These are phyloP conservation scores for Phytophthora litchii DNA, from an alignment of 352 stramenopile genomes.

Conservation along the genomic window DNA sequence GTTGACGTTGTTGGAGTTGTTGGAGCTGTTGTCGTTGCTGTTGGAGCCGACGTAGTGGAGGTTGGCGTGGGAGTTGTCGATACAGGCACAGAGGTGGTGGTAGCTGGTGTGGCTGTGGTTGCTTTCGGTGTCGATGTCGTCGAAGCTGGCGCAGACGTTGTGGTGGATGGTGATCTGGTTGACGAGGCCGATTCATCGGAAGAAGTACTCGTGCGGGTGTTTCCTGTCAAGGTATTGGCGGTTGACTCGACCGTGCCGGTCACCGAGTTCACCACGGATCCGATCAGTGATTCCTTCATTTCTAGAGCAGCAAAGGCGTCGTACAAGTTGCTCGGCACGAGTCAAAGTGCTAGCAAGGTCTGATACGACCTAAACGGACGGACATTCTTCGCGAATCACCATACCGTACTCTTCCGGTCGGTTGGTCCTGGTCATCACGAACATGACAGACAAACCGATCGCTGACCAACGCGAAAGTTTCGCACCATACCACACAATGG, in stretches of 20 bases:
- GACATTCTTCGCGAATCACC: constrained; percentile 5
- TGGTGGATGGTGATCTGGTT: neutral
- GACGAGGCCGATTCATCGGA: neutral
- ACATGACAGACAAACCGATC: constrained; percentile 4
- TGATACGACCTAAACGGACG: constrained; percentile 15
- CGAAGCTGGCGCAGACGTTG: constrained; percentile 9
- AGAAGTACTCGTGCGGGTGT: neutral
- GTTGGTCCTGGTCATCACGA: constrained; percentile 8
- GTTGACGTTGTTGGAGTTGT: neutral
- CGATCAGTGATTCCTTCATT: constrained; percentile 33
- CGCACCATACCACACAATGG: constrained; percentile 13
- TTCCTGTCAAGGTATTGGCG: constrained; percentile 13
- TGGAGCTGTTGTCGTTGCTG: neutral
- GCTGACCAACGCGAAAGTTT: constrained; percentile 31
- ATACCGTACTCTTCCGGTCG: constrained; percentile 14
- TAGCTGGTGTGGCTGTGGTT: neutral
- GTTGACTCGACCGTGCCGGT: constrained; percentile 23
- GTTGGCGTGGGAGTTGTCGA: constrained; percentile 1
- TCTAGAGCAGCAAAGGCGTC: neutral
- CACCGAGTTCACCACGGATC: constrained; percentile 18
- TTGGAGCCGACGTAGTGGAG: constrained; percentile 7
- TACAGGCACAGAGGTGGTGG: neutral
- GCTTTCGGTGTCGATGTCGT: constrained; percentile 10
- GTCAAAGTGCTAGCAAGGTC: constrained; percentile 11
- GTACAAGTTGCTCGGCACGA: constrained; percentile 2